phyloP scores from a whole-genome alignment of 208 protist genomes.

The Trypanosoma avium region DNA sequence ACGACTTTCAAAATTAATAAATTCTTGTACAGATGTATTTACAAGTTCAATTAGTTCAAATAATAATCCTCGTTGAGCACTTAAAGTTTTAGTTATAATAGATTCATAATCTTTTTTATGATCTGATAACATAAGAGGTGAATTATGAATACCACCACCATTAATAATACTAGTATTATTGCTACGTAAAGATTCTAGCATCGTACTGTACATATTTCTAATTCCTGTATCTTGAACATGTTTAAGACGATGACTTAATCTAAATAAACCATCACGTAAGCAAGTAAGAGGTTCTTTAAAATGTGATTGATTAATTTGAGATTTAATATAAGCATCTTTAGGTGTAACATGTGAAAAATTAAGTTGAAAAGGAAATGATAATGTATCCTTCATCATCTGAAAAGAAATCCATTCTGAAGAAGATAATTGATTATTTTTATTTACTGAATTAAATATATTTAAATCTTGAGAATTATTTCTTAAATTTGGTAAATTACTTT shows the following conservation, averaged over 20 bases:
- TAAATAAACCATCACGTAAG: slow-evolving; percentile 39
- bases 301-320: slow-evolving; percentile 39
- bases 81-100: slow-evolving; percentile 49
- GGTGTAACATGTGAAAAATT: slow-evolving; percentile 47
- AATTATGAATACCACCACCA: neutral
- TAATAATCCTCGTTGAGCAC: slow-evolving; percentile 54
- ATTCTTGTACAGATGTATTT: slow-evolving; percentile 27
- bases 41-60: slow-evolving; percentile 40
- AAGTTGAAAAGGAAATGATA: slow-evolving; percentile 16
- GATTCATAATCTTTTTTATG: slow-evolving; percentile 35
- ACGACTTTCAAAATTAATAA: slow-evolving; percentile 36
- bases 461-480: no score
- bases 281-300: slow-evolving; percentile 42
- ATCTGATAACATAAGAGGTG: slow-evolving; percentile 16
- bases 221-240: slow-evolving; percentile 38
- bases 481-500: neutral
- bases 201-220: slow-evolving; percentile 35
- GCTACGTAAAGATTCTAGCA: slow-evolving; percentile 26
- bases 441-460: no score
- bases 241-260: slow-evolving; percentile 57
- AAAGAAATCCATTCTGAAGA: neutral
- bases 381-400: neutral
- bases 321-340: slow-evolving; percentile 43
- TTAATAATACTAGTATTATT: no score
- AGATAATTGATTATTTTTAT: neutral